These are phyloP conservation scores for Penicillium oxalicum DNA, from an alignment of 2,329 filamentous ascomycete genomes.

Conservation along the genomic window DNA sequence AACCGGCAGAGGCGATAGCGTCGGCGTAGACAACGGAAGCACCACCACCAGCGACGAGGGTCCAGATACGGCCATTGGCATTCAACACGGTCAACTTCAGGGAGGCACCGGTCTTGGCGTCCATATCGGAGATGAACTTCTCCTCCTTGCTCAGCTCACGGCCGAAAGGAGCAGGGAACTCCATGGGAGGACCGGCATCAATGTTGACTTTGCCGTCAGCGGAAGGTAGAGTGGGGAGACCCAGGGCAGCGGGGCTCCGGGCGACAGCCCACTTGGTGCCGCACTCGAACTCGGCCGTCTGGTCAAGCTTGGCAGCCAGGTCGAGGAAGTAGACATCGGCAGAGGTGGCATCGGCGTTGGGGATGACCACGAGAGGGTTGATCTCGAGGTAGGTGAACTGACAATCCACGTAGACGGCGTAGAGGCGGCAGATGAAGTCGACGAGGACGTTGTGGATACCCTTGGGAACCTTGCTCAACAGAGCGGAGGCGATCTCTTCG, in stretches of 20 bases:
- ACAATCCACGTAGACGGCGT: conserved; percentile 98
- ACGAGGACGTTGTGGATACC: conserved; percentile 97
- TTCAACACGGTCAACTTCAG: conserved; percentile 98
- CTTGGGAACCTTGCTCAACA: conserved; percentile 89
- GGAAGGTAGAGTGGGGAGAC: conserved; percentile 63
- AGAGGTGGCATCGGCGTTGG: conserved; percentile 84
- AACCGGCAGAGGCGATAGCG: conserved; percentile 93
- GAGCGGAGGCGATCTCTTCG: conserved; percentile 75
- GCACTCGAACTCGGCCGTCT: conserved; percentile 98
- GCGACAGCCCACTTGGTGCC: conserved; percentile 98
- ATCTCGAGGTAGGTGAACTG: conserved; percentile 99
- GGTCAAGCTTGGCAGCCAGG: conserved; percentile 95
- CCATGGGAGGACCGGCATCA: conserved; percentile 95
- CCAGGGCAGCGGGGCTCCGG: conserved; percentile 80
- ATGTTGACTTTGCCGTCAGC: conserved; percentile 75
- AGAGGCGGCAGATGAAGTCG: conserved; percentile 97
- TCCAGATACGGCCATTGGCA: conserved; percentile 88
- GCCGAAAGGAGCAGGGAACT: conserved; percentile 97
- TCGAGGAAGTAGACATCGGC: conserved; percentile 97
- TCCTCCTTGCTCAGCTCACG: conserved; percentile 98
- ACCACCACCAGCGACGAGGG: conserved; percentile 96
- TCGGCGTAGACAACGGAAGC: conserved; percentile 98
- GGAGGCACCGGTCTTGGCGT: conserved; percentile 98
- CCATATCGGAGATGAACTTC: conserved; percentile 96
- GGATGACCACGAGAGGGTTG: conserved; percentile 97